Conservation (phyloP, 495 filamentous ascomycete genomes). For the Podospora anserina region DNA sequence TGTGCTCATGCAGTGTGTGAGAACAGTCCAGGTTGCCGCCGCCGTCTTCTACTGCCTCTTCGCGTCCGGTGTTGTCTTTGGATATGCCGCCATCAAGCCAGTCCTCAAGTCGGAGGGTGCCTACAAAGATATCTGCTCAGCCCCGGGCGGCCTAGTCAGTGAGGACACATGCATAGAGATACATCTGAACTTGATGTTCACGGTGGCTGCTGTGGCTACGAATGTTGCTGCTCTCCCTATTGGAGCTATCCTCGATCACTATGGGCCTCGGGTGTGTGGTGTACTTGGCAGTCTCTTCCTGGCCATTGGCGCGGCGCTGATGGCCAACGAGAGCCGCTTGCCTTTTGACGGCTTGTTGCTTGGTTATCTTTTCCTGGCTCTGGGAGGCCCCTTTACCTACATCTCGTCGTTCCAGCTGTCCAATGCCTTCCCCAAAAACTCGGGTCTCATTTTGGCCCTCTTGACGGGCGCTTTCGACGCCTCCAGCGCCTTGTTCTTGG, state of each 20-base stretch:
- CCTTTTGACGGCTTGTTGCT: constrained; percentile 70
- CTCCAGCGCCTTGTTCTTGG: constrained; percentile 79
- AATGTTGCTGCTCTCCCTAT: constrained; percentile 76
- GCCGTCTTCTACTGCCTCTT: constrained; percentile 81
- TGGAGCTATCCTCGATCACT: constrained; percentile 80
- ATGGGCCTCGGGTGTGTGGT: constrained; percentile 73
- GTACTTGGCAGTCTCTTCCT: constrained; percentile 69
- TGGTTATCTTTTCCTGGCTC: constrained; percentile 76
- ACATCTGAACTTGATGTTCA: constrained; percentile 90
- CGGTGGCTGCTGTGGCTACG: constrained; percentile 81
- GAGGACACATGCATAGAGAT: constrained; percentile 68
- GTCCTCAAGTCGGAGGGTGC: constrained; percentile 73
- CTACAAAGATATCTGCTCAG: constrained; percentile 59
- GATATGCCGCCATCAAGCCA: constrained; percentile 81
- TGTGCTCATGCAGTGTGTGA: constrained; percentile 4
- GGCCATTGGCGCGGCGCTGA: constrained; percentile 62
- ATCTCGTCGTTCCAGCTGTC: constrained; percentile 91
- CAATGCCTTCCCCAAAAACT: constrained; percentile 83
- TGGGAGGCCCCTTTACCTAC: constrained; percentile 88
- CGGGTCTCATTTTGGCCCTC: constrained; percentile 78
- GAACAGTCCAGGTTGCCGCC: constrained; percentile 56
- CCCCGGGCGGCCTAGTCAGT: constrained; percentile 49
- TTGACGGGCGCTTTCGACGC: constrained; percentile 89
- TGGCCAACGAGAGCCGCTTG: constrained; percentile 65
- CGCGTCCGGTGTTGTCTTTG: constrained; percentile 76